These are phyloP conservation scores for Lonicera japonica DNA, from an alignment of 129 eudicot genomes.

Conservation along the genomic window DNA sequence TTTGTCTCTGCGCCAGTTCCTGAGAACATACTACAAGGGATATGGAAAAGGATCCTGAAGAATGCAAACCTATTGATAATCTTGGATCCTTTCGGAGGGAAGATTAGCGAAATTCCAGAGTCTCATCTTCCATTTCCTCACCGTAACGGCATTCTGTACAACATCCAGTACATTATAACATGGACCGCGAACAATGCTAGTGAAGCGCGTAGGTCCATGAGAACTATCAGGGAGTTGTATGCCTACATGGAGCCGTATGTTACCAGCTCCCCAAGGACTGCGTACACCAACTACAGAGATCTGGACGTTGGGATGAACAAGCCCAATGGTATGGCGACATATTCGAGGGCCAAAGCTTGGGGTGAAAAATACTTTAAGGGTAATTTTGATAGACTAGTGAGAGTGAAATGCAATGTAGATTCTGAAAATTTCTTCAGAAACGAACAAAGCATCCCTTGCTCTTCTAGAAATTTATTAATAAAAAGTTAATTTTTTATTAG, in stretches of 20 bases:
- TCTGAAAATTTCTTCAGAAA: constrained; percentile 3
- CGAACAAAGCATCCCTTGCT: constrained; percentile 7
- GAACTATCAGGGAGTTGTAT: background rate
- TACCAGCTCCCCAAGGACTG: background rate
- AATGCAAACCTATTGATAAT: background rate
- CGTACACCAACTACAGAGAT: constrained; percentile 6
- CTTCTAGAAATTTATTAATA: too few species aligned
- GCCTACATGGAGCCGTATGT: background rate
- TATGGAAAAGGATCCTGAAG: background rate
- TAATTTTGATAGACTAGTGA: constrained; percentile 2
- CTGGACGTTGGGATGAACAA: background rate
- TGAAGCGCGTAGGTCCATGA: background rate
- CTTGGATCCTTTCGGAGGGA: background rate
- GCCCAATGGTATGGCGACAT: background rate
- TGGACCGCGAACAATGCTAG: background rate
- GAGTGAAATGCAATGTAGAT: constrained; percentile 2
- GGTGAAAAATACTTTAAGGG: constrained; percentile 13
- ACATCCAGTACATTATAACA: background rate
- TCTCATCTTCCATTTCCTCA: constrained; percentile 4
- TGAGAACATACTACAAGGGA: background rate
- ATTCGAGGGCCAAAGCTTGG: background rate
- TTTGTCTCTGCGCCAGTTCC: background rate
- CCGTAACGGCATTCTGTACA: constrained; percentile 1
- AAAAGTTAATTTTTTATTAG: too few species aligned
- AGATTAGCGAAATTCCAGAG: background rate